These are phyloP conservation scores for Chalara sp. DNA, from an alignment of 2,329 filamentous ascomycete genomes.

Conservation along the genomic window DNA sequence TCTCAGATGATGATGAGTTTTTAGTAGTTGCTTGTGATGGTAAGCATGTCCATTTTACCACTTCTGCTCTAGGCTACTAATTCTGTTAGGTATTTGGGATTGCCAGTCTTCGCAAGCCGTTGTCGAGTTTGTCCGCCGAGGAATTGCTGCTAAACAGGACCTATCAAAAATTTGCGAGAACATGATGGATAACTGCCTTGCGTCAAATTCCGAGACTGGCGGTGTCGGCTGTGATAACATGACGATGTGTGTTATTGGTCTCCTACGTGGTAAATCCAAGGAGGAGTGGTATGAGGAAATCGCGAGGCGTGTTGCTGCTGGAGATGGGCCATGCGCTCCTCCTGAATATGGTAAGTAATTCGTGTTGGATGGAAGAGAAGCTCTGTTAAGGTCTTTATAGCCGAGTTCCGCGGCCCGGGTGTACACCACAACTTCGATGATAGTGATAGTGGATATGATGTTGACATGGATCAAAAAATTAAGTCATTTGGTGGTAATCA, in stretches of 20 bases:
- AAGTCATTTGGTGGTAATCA: slow-evolving; percentile 64
- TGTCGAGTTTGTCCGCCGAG: slow-evolving; percentile 91
- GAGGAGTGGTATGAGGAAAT: slow-evolving; percentile 98
- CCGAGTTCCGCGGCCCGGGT: slow-evolving; percentile 78
- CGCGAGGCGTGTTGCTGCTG: slow-evolving; percentile 86
- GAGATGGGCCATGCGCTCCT: slow-evolving; percentile 95
- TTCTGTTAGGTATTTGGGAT: slow-evolving; percentile 84
- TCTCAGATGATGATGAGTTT: slow-evolving; percentile 93
- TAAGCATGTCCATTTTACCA: slow-evolving; percentile 37
- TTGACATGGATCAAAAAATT: slow-evolving; percentile 60
- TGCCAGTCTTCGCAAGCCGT: slow-evolving; percentile 98
- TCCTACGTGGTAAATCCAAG: slow-evolving; percentile 86
- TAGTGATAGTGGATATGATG: slow-evolving; percentile 69
- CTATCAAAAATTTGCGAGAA: slow-evolving; percentile 96
- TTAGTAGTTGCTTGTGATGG: slow-evolving; percentile 88
- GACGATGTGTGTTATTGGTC: slow-evolving; percentile 90
- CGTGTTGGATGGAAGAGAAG: slow-evolving; percentile 6
- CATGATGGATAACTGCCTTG: slow-evolving; percentile 99
- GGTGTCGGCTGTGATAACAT: slow-evolving; percentile 99
- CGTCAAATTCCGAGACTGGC: slow-evolving; percentile 95
- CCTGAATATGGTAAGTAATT: slow-evolving; percentile 84
- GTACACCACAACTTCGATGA: slow-evolving; percentile 80
- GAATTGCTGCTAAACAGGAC: slow-evolving; percentile 93
- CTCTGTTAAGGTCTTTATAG: slow-evolving; percentile 38
- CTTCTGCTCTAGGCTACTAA: slow-evolving; percentile 14